Conservation (phyloP, 495 filamentous ascomycete genomes). For the Ascobolus immersus region DNA sequence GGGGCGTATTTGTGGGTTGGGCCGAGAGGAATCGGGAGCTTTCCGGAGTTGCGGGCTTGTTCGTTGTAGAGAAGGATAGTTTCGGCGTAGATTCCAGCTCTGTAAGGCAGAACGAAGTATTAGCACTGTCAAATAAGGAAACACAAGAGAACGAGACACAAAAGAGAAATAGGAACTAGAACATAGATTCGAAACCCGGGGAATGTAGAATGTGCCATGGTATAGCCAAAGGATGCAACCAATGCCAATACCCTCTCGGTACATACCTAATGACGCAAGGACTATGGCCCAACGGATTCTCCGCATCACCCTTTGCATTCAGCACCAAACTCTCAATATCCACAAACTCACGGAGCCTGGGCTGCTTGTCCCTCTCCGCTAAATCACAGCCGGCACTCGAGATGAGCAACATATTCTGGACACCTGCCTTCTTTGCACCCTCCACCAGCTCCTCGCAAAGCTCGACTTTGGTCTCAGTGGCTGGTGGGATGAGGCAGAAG, state of each 20-base stretch:
- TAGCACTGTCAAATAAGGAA: not conserved
- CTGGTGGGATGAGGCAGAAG: constrained; percentile 28
- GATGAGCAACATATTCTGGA: constrained; percentile 28
- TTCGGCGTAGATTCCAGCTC: constrained; percentile 31
- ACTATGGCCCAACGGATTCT: constrained; percentile 20
- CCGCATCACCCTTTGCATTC: constrained; percentile 22
- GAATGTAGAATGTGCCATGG: not conserved
- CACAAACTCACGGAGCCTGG: constrained; percentile 28
- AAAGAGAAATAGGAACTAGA: not conserved
- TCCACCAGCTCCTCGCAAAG: constrained; percentile 24
- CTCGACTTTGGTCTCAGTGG: constrained; percentile 24
- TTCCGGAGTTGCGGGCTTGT: constrained; percentile 22
- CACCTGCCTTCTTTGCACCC: constrained; percentile 25
- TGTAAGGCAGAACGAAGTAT: constrained; percentile 1
- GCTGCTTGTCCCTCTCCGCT: constrained; percentile 26
- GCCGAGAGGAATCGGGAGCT: constrained; percentile 27
- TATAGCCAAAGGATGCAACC: not conserved
- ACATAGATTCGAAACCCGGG: not conserved
- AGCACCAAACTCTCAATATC: constrained; percentile 26
- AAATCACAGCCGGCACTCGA: constrained; percentile 29
- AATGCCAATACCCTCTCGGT: no score
- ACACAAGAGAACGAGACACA: not conserved
- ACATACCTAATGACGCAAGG: constrained; percentile 27
- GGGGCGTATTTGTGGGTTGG: constrained; percentile 28
- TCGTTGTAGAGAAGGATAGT: constrained; percentile 27